Evolutionary conservation across 1,284 basidiomycete genomes (phyloP), one percentile per base, ranked within the genome.

Genomic region (Ceratobasidium sp.): DNA sequence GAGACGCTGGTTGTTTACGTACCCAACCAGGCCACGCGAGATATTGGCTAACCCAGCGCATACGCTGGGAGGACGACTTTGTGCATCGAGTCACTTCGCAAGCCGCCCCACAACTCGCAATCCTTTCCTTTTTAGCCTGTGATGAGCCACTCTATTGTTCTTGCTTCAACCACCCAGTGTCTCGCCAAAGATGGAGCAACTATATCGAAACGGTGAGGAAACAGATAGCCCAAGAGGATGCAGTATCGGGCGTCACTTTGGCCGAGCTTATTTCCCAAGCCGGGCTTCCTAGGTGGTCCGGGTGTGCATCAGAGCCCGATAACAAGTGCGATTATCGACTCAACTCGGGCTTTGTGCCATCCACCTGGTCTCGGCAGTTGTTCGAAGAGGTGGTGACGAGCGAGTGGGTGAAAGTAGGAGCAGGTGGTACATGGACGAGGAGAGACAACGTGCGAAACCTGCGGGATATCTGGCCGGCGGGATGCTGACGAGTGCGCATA

Each of bases 41-140:
- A 32, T 19, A 64, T 11, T 74, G 71, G 71, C 49, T 74, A n/a
- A 44, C 59, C 11, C 66, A 52, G 46, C 71, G 71, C n/a, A 25
- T 32, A 0, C 71, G 51, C 29, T 74, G 71, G 71, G 71, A 74
- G 25, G 71, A 74, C 22, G 71, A 74, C 32, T 74, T 74, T 51
- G 34, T 74, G 43, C 40, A 74, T 49, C 51, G 46, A 2, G 43
- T 74, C 17, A 52, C 59, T 40, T 52, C 71, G 25, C 32, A 19
- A 25, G 43, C 71, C 25, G 71, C 71, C 17, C 64, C 3, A 37
- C 61, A 43, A n/a, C 71, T 74, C 19, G 57, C 64, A 5, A 59
- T 43, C 37, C 32, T 74, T 74, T 74, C 71, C 15, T 74, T 74
- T 22, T 65, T 74, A 49, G 71, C 71, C 25, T 74, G 56, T 46